These are phyloP conservation scores for Pterocarpus santalinus DNA, from an alignment of 306 rosid species.

Conservation along the genomic window DNA sequence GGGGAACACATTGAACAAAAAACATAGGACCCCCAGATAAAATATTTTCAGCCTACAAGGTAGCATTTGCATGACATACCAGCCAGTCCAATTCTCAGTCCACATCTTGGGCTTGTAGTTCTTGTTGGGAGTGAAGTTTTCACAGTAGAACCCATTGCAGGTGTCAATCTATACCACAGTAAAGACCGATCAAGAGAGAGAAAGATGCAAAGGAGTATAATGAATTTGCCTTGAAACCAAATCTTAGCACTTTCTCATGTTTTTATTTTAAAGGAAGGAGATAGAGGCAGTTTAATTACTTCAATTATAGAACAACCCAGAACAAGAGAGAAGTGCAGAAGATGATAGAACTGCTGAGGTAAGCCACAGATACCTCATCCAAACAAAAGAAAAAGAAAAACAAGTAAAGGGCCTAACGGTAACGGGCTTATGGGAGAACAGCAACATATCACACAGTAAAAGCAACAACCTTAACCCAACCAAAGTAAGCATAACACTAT, in stretches of 20 bases:
- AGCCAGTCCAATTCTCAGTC: slow-evolving; percentile 99
- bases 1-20: not conserved
- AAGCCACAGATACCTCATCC: slow-evolving; percentile 22
- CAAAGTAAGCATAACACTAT: slow-evolving; percentile 34
- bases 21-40: not conserved
- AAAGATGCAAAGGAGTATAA: slow-evolving; percentile 7
- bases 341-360: not conserved
- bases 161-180: slow-evolving; percentile 71
- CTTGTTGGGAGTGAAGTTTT: slow-evolving; percentile 79
- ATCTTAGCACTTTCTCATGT: slow-evolving; percentile 16
- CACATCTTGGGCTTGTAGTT: slow-evolving; percentile 80
- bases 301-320: not conserved
- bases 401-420: slow-evolving; percentile 12
- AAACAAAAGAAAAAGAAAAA: slow-evolving; percentile 27
- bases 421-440: slow-evolving; percentile 1
- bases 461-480: slow-evolving; percentile 47
- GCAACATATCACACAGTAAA: slow-evolving; percentile 31
- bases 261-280: slow-evolving; percentile 5
- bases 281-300: not conserved
- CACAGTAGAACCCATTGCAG: slow-evolving; percentile 93
- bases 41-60: not conserved
- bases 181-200: slow-evolving; percentile 32
- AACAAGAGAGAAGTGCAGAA: slow-evolving; percentile 33
- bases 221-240: slow-evolving; percentile 30
- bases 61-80: slow-evolving; percentile 64